Percentiles rank a stretch among this genome's conserved stretches.
Evolutionary conservation across 2,329 filamentous ascomycete genomes (phyloP).

Genomic region (Diaporthe sp.): DNA sequence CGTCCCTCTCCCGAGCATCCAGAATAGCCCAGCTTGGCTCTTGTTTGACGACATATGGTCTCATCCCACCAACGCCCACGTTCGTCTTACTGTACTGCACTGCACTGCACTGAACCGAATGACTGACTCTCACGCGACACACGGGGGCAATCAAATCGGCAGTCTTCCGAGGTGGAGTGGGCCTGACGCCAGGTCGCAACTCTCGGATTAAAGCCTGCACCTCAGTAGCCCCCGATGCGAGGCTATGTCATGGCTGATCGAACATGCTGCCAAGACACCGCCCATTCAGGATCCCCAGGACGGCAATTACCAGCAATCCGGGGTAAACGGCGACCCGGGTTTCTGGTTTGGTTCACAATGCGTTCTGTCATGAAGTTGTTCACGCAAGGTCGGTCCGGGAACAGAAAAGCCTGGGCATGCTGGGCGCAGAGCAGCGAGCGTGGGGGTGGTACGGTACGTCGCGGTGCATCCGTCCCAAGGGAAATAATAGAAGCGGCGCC

Average conservation of each 20-base stretch:
- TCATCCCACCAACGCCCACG: neutral
- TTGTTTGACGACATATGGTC: neutral
- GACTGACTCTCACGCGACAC: constrained; percentile 3
- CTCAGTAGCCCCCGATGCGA: neutral
- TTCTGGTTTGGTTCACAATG: constrained; percentile 6
- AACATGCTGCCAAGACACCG: neutral
- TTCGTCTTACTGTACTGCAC: neutral
- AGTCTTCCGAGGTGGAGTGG: constrained; percentile 2
- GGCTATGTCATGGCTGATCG: neutral
- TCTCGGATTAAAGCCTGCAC: neutral
- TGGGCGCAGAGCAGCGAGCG: neutral
- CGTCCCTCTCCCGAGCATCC: neutral
- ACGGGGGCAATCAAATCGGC: neutral
- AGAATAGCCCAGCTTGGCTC: neutral
- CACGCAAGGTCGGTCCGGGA: neutral
- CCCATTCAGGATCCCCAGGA: neutral
- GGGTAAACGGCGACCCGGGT: constrained; percentile 9
- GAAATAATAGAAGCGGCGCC: neutral
- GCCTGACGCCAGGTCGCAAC: neutral
- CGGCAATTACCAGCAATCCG: neutral
- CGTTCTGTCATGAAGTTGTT: neutral
- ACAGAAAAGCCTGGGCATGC: neutral
- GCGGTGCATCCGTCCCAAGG: constrained; percentile 13
- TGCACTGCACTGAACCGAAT: neutral
- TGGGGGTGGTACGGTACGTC: neutral